These are phyloP conservation scores for Sarocladium brachiariae DNA, from an alignment of 2,329 filamentous ascomycete species.

Conservation along the genomic window DNA sequence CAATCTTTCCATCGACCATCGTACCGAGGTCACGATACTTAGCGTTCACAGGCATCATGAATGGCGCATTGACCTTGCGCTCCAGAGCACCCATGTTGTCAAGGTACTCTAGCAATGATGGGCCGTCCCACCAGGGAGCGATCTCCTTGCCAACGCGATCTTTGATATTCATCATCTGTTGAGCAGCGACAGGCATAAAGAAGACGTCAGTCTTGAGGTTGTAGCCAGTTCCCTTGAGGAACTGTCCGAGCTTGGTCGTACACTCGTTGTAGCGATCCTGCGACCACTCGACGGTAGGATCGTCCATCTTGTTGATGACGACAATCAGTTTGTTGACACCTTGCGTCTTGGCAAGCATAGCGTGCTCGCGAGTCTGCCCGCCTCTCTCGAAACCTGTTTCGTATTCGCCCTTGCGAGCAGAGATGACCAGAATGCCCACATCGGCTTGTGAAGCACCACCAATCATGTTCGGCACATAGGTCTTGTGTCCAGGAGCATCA, in stretches of 20 bases:
- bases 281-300: conserved; percentile 92
- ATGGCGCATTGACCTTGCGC: conserved; percentile 92
- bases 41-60: conserved; percentile 97
- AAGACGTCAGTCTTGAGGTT: conserved; percentile 88
- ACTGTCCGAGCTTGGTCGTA: conserved; percentile 76
- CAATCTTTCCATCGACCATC: conserved; percentile 95
- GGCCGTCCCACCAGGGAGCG: conserved; percentile 79
- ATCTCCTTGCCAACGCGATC: conserved; percentile 71
- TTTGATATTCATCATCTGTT: conserved; percentile 82
- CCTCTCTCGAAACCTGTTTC: conserved; percentile 97
- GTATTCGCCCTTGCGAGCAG: conserved; percentile 94
- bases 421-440: conserved; percentile 92
- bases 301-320: conserved; percentile 99
- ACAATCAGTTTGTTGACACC: conserved; percentile 96
- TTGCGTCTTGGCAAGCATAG: conserved; percentile 95
- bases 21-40: conserved; percentile 98
- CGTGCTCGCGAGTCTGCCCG: conserved; percentile 94
- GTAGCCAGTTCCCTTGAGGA: conserved; percentile 89
- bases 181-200: conserved; percentile 95
- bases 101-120: conserved; percentile 91
- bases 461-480: conserved; percentile 97
- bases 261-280: conserved; percentile 91
- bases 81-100: conserved; percentile 88
- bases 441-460: conserved; percentile 90
- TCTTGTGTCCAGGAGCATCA: conserved; percentile 96